Percentiles rank a stretch among this genome's conserved stretches.
phyloP scores from a whole-genome alignment of 2,329 filamentous ascomycete genomes.

The Alternaria hordeiaustralica region DNA sequence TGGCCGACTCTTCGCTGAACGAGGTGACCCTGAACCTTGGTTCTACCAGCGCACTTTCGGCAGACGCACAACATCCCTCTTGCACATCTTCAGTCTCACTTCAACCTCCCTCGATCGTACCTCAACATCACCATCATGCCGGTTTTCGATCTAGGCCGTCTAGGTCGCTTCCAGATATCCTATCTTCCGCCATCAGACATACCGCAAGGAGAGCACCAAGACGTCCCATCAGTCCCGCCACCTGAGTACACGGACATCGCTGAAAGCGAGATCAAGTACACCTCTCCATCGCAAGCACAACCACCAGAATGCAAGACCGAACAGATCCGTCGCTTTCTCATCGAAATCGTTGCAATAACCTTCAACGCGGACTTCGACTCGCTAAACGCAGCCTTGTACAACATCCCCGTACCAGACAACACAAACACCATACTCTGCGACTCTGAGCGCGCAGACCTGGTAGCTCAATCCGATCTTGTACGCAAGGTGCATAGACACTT shows the following conservation, averaged over 20 bases:
- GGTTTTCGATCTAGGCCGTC: neutral
- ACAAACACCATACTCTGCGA: neutral
- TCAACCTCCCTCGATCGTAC: neutral
- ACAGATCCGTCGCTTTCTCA: neutral
- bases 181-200: neutral
- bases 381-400: neutral
- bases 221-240: neutral
- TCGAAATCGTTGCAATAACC: neutral
- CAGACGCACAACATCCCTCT: neutral
- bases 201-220: neutral
- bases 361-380: neutral
- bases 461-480: neutral
- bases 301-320: neutral
- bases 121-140: neutral
- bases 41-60: neutral
- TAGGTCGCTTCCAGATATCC: conserved; percentile 1
- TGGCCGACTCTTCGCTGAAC: neutral
- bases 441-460: neutral
- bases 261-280: neutral
- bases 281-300: neutral
- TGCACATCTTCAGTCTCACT: neutral
- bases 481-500: neutral
- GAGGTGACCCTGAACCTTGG: neutral
- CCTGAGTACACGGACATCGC: neutral
- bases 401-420: neutral